Evolutionary conservation across 768 basidiomycete genomes (phyloP), one percentile per base, ranked within the genome.

Genomic region (Calocera viscosa): DNA sequence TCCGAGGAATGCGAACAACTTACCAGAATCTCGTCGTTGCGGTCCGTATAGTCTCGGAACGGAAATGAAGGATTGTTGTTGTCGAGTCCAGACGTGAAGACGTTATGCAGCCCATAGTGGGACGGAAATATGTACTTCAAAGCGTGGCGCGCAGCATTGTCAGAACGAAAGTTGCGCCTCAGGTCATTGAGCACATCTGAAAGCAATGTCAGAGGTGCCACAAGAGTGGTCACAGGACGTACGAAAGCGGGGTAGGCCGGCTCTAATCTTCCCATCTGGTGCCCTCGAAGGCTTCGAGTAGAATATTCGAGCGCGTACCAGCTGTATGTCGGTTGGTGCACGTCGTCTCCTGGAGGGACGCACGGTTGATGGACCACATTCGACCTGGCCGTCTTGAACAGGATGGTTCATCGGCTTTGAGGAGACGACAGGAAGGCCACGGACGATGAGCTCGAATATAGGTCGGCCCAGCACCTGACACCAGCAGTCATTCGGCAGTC

Each of bases 121-220:
- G 86, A 80, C 10, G 93, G 86, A 72, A 98, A 95, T 1, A 98
- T 78, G 71, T 92, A 88, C 76, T 93, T 94, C 35, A 88, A 81
- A 0, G 92, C 76, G 69, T 85, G 85, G 41, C 88, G 81, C 0
- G 83, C 81, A 40, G 80, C 79, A 49, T 78, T 79, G 70, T 82
- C 82, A 67, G 77, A 72, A 10, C 76, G 78, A 28, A 64, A 64
- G 24, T 47, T 35, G 5, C 39, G 49, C n/a, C 67, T 64, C 1
- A 63, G 40, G n/a, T 67, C 68, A 33, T 70, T 65, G 22, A 65
- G 60, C 3, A 67, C 63, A 75, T 76, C 67, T 72, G 76, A 65
- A 34, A 71, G 71, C 72, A 80, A 82, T 3, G 81, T 78, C 0
- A 81, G 80, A 87, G 70, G n/a, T 78, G 75, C 70, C 88, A 60